Evolutionary conservation across 1,284 basidiomycete species (phyloP), one percentile per base, ranked within the genome.

Genomic region (Ceratobasidium sp.): DNA sequence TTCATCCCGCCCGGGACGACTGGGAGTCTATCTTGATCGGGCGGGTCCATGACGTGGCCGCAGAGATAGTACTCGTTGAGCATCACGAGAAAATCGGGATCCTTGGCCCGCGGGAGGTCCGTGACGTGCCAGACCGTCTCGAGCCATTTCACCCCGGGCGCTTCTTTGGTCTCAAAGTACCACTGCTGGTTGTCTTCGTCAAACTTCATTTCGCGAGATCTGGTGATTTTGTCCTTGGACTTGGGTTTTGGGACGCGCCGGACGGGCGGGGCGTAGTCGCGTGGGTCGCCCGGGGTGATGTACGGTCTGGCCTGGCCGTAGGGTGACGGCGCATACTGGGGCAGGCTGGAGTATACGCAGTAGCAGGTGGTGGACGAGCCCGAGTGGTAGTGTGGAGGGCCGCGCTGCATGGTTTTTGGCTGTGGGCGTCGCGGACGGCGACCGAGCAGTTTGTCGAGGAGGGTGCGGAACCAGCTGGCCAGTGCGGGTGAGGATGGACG

Each of bases 111-210:
- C 5, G 66, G 66, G 19, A 71, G 54, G 66, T 71, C 66, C 14
- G 53, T 16, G 27, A 71, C 16, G 43, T 71, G 66, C 59, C 59
- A 46, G 34, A 71, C 66, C 8, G 66, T 46, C 41, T 71, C 66
- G 66, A 58, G 66, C 66, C 66, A 71, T 58, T 54, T 58, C n/a
- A 71, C 53, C 9, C 66, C 66, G 14, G 66, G 66, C 11, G 66
- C 66, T 31, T 71, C 66, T 13, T 41, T 34, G 7, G 66, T 71
- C 39, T 71, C 66, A 22, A 71, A 71, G 22, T 71, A 71, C 66
- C 66, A 71, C 16, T 58, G 34, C 19, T 27, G n/a, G 24, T n/a
- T 46, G 8, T 71, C 54, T 2, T 71, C 53, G 66, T 71, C 66
- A 37, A 71, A 59, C 41, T 71, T 71, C 53, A 71, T 58, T 16